Conservation (phyloP, 176 grass and related monocot species). For the Miscanthus lutarioriparius region DNA sequence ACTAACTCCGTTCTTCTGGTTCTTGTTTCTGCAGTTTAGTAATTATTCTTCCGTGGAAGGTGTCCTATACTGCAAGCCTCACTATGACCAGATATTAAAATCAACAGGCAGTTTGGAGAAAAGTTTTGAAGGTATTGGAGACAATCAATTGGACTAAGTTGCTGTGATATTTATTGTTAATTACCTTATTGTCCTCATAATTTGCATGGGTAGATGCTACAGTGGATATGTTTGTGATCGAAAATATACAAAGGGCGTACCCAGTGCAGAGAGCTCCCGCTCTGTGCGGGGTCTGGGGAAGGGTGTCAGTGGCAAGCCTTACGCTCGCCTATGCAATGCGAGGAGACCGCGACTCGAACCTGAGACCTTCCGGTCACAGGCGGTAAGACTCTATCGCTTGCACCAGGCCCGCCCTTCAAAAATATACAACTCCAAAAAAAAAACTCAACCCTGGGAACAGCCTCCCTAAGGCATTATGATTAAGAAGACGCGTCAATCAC, state of each 20-base stretch:
- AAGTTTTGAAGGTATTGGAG: conserved; percentile 94
- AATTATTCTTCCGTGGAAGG: conserved; percentile 94
- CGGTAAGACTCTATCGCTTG: too few species aligned
- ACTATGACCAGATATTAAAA: conserved; percentile 97
- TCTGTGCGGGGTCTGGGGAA: too few species aligned
- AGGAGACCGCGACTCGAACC: too few species aligned
- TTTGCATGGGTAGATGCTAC: neutral
- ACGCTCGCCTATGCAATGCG: too few species aligned
- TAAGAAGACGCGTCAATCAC: neutral
- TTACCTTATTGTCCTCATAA: neutral
- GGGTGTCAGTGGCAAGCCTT: too few species aligned
- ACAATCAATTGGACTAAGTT: conserved; percentile 7
- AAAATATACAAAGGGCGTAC: conserved; percentile 4
- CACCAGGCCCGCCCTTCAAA: too few species aligned
- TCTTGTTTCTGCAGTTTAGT: conserved; percentile 73
- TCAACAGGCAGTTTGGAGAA: conserved; percentile 97
- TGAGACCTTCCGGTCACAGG: too few species aligned
- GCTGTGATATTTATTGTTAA: neutral
- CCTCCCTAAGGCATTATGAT: neutral
- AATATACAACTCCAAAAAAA: neutral
- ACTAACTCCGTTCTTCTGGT: conserved; percentile 27
- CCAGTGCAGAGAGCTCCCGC: too few species aligned
- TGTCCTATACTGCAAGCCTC: conserved; percentile 94
- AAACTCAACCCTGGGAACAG: neutral
- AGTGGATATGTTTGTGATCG: neutral